Evolutionary conservation across 352 stramenopile genomes (phyloP).

Genomic region (Plasmopara viticola): DNA sequence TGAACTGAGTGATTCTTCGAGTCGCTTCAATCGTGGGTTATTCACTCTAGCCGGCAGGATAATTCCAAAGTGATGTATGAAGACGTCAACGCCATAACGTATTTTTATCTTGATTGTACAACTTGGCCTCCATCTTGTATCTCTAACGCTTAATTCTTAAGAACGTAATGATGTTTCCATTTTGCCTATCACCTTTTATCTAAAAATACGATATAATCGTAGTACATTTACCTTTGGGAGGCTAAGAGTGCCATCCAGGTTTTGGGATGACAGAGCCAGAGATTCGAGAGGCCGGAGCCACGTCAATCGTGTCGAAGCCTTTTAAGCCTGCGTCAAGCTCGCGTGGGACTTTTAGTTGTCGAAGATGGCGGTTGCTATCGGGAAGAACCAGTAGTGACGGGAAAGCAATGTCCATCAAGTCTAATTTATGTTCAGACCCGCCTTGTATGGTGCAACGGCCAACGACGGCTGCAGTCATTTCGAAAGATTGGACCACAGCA

Average conservation of each 20-base stretch:
- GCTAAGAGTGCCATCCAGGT: neutral
- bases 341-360: slow-evolving; percentile 35
- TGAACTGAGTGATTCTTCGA: neutral
- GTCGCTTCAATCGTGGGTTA: slow-evolving; percentile 5
- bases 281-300: slow-evolving; percentile 12
- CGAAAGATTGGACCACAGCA: slow-evolving; percentile 14
- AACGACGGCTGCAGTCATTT: slow-evolving; percentile 14
- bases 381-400: slow-evolving; percentile 17
- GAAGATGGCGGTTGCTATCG: slow-evolving; percentile 32
- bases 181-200: too few relatives aligned
- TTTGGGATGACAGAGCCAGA: slow-evolving; percentile 13
- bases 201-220: too few relatives aligned
- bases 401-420: slow-evolving; percentile 1
- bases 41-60: slow-evolving; percentile 6
- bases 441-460: slow-evolving; percentile 1
- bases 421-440: neutral
- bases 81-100: slow-evolving; percentile 23
- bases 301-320: slow-evolving; percentile 3
- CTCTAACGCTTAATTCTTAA: neutral
- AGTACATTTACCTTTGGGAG: neutral
- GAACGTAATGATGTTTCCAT: neutral
- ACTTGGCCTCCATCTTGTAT: slow-evolving; percentile 14
- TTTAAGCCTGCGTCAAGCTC: slow-evolving; percentile 16
- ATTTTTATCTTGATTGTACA: slow-evolving; percentile 16
- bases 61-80: slow-evolving; percentile 18